phyloP scores from a whole-genome alignment of 2,329 filamentous ascomycete genomes.

The Xylariaceae sp. region DNA sequence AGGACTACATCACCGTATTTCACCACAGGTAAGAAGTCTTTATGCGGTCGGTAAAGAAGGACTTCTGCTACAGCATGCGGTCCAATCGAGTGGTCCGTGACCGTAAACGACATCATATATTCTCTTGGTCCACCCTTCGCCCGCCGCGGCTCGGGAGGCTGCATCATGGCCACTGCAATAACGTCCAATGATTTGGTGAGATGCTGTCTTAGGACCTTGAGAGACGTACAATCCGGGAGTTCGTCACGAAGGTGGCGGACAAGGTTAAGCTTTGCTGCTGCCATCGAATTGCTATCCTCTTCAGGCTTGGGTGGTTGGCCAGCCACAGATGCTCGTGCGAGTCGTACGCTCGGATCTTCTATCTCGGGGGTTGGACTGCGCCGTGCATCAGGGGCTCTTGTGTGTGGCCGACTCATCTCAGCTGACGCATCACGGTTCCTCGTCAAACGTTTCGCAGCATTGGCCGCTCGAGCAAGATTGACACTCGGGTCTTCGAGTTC shows the following conservation, averaged over 20 bases:
- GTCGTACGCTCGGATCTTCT: slow-evolving; percentile 23
- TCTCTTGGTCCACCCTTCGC: slow-evolving; percentile 56
- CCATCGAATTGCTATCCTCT: slow-evolving; percentile 29
- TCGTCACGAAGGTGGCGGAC: slow-evolving; percentile 43
- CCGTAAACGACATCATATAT: slow-evolving; percentile 55
- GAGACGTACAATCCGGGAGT: slow-evolving; percentile 49
- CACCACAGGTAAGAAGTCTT: slow-evolving; percentile 52
- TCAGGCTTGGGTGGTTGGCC: slow-evolving; percentile 22
- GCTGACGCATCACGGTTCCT: slow-evolving; percentile 12
- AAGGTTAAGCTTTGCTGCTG: slow-evolving; percentile 43
- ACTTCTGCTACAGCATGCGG: slow-evolving; percentile 50
- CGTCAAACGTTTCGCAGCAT: slow-evolving; percentile 16
- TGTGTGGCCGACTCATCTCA: slow-evolving; percentile 8
- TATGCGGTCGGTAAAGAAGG: slow-evolving; percentile 56
- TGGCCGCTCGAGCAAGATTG: slow-evolving; percentile 24
- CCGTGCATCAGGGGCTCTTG: slow-evolving; percentile 9
- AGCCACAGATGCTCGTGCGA: slow-evolving; percentile 25
- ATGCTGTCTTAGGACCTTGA: slow-evolving; percentile 49
- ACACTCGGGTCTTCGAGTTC: slow-evolving; percentile 23
- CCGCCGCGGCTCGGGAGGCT: slow-evolving; percentile 47
- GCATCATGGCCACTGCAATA: slow-evolving; percentile 50
- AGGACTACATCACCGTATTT: slow-evolving; percentile 55
- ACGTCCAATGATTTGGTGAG: slow-evolving; percentile 49
- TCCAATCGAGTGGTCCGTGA: slow-evolving; percentile 53
- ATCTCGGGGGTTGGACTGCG: slow-evolving; percentile 13